Base-by-base conservation (phyloP, 2,329 filamentous ascomycete species). In the Talaromyces sp. region DNA sequence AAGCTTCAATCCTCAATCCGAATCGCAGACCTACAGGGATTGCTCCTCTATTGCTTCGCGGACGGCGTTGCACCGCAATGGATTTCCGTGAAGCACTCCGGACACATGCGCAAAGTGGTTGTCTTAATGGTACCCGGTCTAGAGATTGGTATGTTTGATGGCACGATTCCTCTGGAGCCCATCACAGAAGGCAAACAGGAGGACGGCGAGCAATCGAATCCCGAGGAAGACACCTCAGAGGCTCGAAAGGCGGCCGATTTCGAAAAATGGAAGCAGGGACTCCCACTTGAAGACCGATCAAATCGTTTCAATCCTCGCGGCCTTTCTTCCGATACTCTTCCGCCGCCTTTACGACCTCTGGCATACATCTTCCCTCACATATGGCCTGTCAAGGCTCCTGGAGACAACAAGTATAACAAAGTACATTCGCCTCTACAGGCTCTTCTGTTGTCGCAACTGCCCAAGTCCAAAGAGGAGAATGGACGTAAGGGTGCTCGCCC, bases 111-210 rank as follows among this genome's bases (percentile, higher is more conserved):
- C 51, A 95, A 94, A 74, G 88, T 95, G 27, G 92, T 97, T 27
- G 84, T 90, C 36, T 77, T 99, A 60, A 93, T 97, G 89, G 86
- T 97, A 10, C 94, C 94, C 10, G 94, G 94, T 0, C 76, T 99
- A 20, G 93, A 97, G 68, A 84, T 90, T 65, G 88, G 86, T 57
- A 94, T 97, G 89, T 96, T 97, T 75, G 84, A 88, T 70, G 80
- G 83, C 32, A 76, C 73, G 3, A 73, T 83, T 30, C 60, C 72
- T 22, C 55, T 70, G 29, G 77, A 79, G 39, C 68, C 75, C 19
- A 27, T 46, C 14, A 27, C 51, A 45, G 24, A 48, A 41, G 16
- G 30, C 24, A 36, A 48, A n/a, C 36, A 35, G 4, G 27, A n/a
- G 7, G 10, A 35, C 4, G 24, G 47, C 19, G 41, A 20, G 16